These are phyloP conservation scores for Suillus variegatus DNA, from an alignment of 768 basidiomycete species.

Conservation along the genomic window DNA sequence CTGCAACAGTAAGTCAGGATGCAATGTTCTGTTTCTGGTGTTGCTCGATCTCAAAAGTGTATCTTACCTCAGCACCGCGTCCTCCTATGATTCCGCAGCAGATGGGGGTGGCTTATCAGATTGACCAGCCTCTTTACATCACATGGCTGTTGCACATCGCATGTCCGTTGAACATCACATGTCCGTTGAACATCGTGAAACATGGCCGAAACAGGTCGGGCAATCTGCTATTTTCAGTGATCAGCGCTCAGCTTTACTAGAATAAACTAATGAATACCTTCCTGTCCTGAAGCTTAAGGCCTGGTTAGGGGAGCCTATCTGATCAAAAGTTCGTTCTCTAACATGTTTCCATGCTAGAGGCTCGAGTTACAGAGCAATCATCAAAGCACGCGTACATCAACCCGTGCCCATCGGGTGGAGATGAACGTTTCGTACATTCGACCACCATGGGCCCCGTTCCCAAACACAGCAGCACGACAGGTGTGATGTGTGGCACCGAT, in stretches of 20 bases:
- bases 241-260: no score
- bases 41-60: background rate
- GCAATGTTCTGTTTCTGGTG: no score
- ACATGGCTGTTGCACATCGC: background rate
- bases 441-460: background rate
- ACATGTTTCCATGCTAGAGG: background rate
- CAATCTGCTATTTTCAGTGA: no score
- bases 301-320: background rate
- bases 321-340: background rate
- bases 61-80: background rate
- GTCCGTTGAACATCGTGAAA: no score
- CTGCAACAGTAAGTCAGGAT: constrained; percentile 26
- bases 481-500: background rate
- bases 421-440: background rate
- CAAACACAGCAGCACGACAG: background rate
- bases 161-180: background rate
- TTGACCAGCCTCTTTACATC: background rate
- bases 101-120: background rate
- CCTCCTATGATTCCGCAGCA: background rate
- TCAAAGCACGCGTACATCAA: background rate
- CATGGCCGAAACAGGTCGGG: no score
- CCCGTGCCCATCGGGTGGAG: background rate
- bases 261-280: no score
- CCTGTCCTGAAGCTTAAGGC: no score
- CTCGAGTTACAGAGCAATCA: no score